Conservation (phyloP, 495 filamentous ascomycete species). For the Xylaria bambusicola region DNA sequence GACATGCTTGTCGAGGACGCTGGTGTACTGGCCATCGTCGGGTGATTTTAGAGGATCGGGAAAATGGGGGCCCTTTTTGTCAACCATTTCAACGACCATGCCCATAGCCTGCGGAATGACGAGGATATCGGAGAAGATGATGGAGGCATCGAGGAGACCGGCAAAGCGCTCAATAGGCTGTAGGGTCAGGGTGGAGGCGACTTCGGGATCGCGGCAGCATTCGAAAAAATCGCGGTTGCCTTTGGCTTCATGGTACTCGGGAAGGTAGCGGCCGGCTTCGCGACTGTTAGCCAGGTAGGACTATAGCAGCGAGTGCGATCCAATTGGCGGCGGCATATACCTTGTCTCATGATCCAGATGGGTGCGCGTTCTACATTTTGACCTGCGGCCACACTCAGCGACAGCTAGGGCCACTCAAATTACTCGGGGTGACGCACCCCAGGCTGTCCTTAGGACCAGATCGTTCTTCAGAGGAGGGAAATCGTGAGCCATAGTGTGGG, state of each 20-base stretch:
- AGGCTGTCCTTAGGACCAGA: slow-evolving; percentile 80
- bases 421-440: slow-evolving; percentile 58
- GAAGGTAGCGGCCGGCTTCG: slow-evolving; percentile 91
- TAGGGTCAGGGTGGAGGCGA: slow-evolving; percentile 86
- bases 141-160: slow-evolving; percentile 91
- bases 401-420: slow-evolving; percentile 28
- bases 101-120: slow-evolving; percentile 98
- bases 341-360: slow-evolving; percentile 99
- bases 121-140: slow-evolving; percentile 98
- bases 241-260: slow-evolving; percentile 96
- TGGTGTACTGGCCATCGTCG: slow-evolving; percentile 75
- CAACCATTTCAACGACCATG: slow-evolving; percentile 95
- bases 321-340: slow-evolving; percentile 42
- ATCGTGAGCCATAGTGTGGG: slow-evolving; percentile 54
- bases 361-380: slow-evolving; percentile 88
- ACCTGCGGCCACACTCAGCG: slow-evolving; percentile 52
- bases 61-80: slow-evolving; percentile 93
- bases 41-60: slow-evolving; percentile 78
- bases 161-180: slow-evolving; percentile 91
- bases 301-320: not conserved
- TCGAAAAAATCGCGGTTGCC: slow-evolving; percentile 90
- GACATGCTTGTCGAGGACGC: slow-evolving; percentile 73
- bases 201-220: slow-evolving; percentile 90
- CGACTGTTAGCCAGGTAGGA: slow-evolving; percentile 13
- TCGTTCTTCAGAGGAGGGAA: slow-evolving; percentile 90